Conservation (phyloP, 805 yeast genomes). For the Lachancea lanzarotensis region DNA sequence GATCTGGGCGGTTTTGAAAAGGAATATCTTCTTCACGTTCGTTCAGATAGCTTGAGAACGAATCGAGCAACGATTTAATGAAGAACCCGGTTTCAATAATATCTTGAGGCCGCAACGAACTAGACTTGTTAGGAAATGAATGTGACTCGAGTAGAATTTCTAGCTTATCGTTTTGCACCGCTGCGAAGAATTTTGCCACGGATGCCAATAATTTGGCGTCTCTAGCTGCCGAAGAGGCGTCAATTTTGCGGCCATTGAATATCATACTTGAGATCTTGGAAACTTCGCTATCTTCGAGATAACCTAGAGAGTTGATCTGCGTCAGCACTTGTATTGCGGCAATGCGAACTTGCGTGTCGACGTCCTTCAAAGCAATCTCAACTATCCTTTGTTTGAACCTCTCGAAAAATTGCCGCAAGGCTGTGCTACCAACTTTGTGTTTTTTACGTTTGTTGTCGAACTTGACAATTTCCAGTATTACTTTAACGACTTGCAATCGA, state of each 20-base stretch:
- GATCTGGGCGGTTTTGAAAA: constrained; percentile 13
- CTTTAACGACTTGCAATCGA: constrained; percentile 56
- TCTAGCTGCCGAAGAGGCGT: constrained; percentile 28
- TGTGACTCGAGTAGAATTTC: constrained; percentile 34
- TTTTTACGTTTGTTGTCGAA: constrained; percentile 21
- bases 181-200: constrained; percentile 47
- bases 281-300: constrained; percentile 54
- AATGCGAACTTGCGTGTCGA: constrained; percentile 48
- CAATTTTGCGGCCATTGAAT: constrained; percentile 34
- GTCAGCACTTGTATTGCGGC: constrained; percentile 46
- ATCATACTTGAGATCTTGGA: constrained; percentile 38
- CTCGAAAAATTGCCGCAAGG: constrained; percentile 72
- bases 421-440: constrained; percentile 42
- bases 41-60: constrained; percentile 18
- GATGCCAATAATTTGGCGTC: constrained; percentile 36
- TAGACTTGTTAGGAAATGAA: constrained; percentile 13
- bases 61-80: constrained; percentile 21
- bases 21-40: constrained; percentile 8
- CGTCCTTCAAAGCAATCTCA: constrained; percentile 53
- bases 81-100: constrained; percentile 23
- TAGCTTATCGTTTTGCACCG: constrained; percentile 37
- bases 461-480: constrained; percentile 45
- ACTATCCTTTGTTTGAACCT: constrained; percentile 60
- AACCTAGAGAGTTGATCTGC: constrained; percentile 54
- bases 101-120: constrained; percentile 13